Base-by-base conservation (phyloP, 2,329 filamentous ascomycete species). In the Davidsoniella neocaledoniae region DNA sequence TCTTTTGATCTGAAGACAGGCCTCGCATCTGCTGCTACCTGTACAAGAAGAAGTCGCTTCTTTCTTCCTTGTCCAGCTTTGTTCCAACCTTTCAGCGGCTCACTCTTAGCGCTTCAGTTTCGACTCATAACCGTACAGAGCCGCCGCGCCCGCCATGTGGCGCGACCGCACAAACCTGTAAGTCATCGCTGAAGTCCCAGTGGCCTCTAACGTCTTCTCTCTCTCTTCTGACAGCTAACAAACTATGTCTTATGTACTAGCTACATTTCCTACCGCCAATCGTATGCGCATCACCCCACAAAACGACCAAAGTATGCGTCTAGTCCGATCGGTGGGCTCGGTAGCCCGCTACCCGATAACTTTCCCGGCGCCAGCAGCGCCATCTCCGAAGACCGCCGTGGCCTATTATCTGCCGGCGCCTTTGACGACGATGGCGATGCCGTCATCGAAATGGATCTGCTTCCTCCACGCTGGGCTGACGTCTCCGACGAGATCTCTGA, bases 131-230 rank as follows among this genome's bases (percentile, higher is more conserved):
- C 29, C 8, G 29, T 33, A 33, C 21, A 38, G 21, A 43, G 38
- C 19, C 26, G 25, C 25, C 43, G 43, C 69, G 71, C 74, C 73
- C 79, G 81, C 76, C 70, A 94, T 94, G 86, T 98, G 88, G 88
- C 86, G 91, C 72, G 91, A 98, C 75, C 83, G 91, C 68, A 98
- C 91, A 59, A 98, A 96, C 65, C 83, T 98, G 87, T 95, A 79
- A 59, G 77, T 38, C 41, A 17, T 21, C 9, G 49, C 45, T 51
- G 21, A 23, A 23, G 55, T 16, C 19, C 17, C 8, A 40, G 23
- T 33, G 26, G 8, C 16, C n/a, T 17, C 17, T 14, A 46, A n/a
- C 17, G 41, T 23, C 42, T 5, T 25, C 23, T 12, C 8, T n/a
- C 2, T 26, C 25, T 14, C 9, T 29, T 26, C 23, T 16, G 19